Evolutionary conservation across 2,329 filamentous ascomycete genomes (phyloP).

Genomic region (Diaporthe citri): DNA sequence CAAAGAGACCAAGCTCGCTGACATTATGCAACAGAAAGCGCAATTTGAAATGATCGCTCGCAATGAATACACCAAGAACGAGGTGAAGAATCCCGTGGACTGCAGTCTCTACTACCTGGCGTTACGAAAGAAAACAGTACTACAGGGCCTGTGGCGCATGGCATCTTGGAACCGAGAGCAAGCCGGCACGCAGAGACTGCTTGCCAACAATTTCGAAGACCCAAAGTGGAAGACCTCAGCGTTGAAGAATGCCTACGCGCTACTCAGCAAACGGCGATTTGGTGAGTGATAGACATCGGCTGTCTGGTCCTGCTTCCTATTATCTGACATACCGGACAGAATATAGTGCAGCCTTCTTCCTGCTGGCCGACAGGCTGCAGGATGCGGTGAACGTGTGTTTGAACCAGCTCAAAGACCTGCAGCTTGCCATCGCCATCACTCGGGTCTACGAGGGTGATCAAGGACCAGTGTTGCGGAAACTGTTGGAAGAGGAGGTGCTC

Average conservation of each 20-base stretch:
- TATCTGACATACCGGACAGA: slow-evolving; percentile 68
- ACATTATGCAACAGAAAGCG: slow-evolving; percentile 61
- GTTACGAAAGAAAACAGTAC: slow-evolving; percentile 87
- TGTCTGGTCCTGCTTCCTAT: not conserved
- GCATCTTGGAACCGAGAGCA: slow-evolving; percentile 92
- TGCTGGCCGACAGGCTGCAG: slow-evolving; percentile 85
- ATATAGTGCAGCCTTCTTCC: slow-evolving; percentile 96
- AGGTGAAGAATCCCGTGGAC: slow-evolving; percentile 89
- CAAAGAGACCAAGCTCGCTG: slow-evolving; percentile 30
- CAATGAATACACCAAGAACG: slow-evolving; percentile 91
- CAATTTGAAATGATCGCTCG: slow-evolving; percentile 93
- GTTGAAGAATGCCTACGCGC: slow-evolving; percentile 94
- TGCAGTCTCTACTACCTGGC: slow-evolving; percentile 94
- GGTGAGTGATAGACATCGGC: slow-evolving; percentile 60
- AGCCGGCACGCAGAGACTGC: slow-evolving; percentile 78
- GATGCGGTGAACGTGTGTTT: slow-evolving; percentile 90
- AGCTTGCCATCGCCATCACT: slow-evolving; percentile 89
- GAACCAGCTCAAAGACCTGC: slow-evolving; percentile 88
- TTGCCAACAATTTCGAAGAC: slow-evolving; percentile 92
- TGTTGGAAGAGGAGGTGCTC: slow-evolving; percentile 85
- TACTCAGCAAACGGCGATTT: slow-evolving; percentile 91
- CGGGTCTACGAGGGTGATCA: slow-evolving; percentile 90
- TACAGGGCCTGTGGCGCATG: slow-evolving; percentile 95
- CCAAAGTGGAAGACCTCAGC: slow-evolving; percentile 89
- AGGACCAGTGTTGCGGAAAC: slow-evolving; percentile 77